Base-by-base conservation (phyloP, 1,284 basidiomycete species). In the Clitocybe nebularis region DNA sequence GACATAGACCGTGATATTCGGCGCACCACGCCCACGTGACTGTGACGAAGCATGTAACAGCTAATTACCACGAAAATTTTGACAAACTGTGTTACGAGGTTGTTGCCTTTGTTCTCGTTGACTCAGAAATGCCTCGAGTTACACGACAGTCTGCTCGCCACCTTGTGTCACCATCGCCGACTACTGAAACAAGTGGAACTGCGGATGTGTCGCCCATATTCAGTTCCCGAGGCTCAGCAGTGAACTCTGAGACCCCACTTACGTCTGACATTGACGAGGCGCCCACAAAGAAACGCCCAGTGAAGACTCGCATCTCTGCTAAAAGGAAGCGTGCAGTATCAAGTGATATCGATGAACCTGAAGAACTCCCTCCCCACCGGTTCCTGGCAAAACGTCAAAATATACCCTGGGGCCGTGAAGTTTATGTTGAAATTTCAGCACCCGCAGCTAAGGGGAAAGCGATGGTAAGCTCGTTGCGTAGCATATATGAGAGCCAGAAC, bases 341-440 rank as follows among this genome's bases (percentile, higher is more conserved):
- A 6, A 52, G 46, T 13, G 45, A 53, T 42, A 39, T 49, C 24
- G 59, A 47, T 38, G 35, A 43, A 10, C 40, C 33, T 39, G 53
- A 51, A 28, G 30, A n/a, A n/a, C n/a, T n/a, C n/a, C n/a, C n/a
- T n/a, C n/a, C n/a, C n/a, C n/a, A n/a, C n/a, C n/a, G n/a, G n/a
- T n/a, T n/a, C n/a, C n/a, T n/a, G n/a, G n/a, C n/a, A n/a, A n/a
- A n/a, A n/a, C n/a, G n/a, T n/a, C n/a, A n/a, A n/a, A n/a, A n/a
- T n/a, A n/a, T n/a, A n/a, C n/a, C n/a, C n/a, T n/a, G n/a, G n/a
- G n/a, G n/a, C n/a, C n/a, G n/a, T n/a, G n/a, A 57, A 44, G 69
- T 66, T 20, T 81, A 68, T 54, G 71, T 80, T 43, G 72, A 75
- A 52, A 61, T 78, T 30, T 56, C 59, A 22, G 11, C 45, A 20